A percentile compares a stretch with the other conserved stretches of the same genome.
Evolutionary conservation across 163 green algal genomes (phyloP).

Genomic region (Trebouxia gelatinosa): DNA sequence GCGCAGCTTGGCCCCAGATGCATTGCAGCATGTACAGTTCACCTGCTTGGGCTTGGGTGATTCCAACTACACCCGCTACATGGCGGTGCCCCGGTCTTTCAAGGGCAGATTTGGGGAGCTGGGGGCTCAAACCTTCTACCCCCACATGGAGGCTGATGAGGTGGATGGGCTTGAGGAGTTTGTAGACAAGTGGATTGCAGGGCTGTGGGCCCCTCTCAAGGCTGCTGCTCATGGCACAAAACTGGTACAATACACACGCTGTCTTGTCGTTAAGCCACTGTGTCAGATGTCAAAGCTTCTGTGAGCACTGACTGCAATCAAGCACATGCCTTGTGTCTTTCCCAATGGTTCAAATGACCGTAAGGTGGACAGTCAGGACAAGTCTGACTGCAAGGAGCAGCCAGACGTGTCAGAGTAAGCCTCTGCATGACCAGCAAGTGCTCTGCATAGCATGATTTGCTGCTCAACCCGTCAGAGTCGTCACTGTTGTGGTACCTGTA

Average conservation of each 20-base stretch:
- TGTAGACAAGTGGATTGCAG: conserved; percentile 72
- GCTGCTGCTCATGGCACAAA: not conserved
- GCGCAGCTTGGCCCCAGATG: conserved; percentile 26
- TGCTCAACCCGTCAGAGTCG: no score
- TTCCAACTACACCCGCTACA: conserved; percentile 97
- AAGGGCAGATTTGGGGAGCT: conserved; percentile 70
- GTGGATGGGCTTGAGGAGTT: conserved; percentile 88
- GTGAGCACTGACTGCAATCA: no score
- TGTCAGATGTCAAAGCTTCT: no score
- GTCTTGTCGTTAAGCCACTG: no score
- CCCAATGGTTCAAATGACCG: no score
- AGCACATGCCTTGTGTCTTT: no score
- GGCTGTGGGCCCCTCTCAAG: conserved; percentile 60
- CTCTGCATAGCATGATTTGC: no score
- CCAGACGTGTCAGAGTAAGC: no score
- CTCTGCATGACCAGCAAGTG: no score
- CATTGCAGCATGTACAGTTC: conserved; percentile 67
- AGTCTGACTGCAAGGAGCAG: no score
- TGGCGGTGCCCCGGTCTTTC: conserved; percentile 77
- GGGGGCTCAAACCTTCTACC: conserved; percentile 81
- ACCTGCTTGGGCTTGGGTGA: conserved; percentile 90
- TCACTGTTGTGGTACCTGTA: no score
- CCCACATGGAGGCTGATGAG: conserved; percentile 84
- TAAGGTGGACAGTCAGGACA: no score
- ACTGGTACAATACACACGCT: not conserved